These are phyloP conservation scores for Pythium plurisporium DNA, from an alignment of 352 stramenopile genomes.

Conservation along the genomic window DNA sequence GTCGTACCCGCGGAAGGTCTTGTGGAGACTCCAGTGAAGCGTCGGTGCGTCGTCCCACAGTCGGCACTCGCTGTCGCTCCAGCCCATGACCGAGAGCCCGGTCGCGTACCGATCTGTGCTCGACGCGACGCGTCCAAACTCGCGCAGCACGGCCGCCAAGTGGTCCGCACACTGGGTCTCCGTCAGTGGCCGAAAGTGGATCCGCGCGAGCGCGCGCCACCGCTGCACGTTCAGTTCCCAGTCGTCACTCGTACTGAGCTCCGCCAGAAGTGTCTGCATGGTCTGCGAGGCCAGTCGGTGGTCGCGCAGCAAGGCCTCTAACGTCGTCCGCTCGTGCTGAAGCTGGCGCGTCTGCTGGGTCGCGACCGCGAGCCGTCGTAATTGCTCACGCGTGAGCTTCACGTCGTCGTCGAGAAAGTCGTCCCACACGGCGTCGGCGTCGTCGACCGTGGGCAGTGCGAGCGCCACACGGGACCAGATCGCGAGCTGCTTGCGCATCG, in stretches of 20 bases:
- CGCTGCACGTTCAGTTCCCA: neutral
- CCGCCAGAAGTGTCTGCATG: neutral
- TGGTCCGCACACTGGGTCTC: neutral
- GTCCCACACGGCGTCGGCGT: conserved; percentile 1
- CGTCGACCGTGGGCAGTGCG: neutral
- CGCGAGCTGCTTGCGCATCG: no score
- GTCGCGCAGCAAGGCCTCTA: neutral
- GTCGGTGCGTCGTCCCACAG: neutral
- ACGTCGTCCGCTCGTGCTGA: neutral
- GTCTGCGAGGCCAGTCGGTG: neutral
- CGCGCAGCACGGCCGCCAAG: neutral
- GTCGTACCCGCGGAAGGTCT: neutral
- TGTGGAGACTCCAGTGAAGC: conserved; percentile 2
- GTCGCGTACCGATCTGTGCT: neutral
- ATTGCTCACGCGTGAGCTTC: neutral
- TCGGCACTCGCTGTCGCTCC: neutral
- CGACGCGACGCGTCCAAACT: neutral
- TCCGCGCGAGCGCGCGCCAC: neutral
- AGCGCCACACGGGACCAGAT: no score
- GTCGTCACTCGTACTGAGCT: neutral
- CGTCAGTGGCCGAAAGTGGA: neutral
- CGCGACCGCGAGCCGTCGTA: neutral
- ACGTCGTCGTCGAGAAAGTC: neutral
- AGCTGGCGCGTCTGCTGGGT: neutral
- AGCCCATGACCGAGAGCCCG: conserved; percentile 1